Percentiles rank a stretch among this genome's conserved stretches.
Conservation (phyloP, 179 eudicot genomes). For the Amaranthus tricolor region DNA sequence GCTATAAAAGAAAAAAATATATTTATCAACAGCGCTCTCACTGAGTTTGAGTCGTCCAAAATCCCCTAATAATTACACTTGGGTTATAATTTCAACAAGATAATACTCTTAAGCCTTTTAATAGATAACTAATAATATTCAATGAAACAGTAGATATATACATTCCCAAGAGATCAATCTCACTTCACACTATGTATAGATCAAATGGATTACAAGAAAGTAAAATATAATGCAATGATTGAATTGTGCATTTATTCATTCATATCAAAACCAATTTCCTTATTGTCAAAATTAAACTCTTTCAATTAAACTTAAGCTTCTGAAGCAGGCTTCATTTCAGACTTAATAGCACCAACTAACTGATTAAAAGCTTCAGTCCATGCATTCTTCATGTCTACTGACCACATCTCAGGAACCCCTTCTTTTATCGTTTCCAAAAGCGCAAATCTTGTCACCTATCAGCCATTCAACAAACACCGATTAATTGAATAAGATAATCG, state of each 20-base stretch:
- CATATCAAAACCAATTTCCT: not conserved
- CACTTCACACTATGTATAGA: not conserved
- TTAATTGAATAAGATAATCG: too few relatives aligned
- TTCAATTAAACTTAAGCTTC: constrained; percentile 14
- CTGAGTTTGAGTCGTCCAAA: too few relatives aligned
- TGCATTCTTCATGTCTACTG: constrained; percentile 73
- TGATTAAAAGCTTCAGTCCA: constrained; percentile 74
- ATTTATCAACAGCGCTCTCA: too few relatives aligned
- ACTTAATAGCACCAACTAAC: constrained; percentile 68
- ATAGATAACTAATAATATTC: too few relatives aligned
- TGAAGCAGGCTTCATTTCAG: constrained; percentile 51
- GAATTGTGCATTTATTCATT: not conserved
- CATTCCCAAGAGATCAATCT: not conserved
- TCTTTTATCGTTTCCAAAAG: constrained; percentile 69
- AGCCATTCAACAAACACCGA: not conserved
- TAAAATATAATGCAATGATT: not conserved
- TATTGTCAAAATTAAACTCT: not conserved
- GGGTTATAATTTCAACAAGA: too few relatives aligned
- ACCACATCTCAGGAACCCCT: constrained; percentile 81
- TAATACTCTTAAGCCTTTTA: too few relatives aligned
- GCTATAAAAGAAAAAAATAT: too few relatives aligned
- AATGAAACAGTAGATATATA: not conserved
- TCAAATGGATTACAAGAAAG: not conserved
- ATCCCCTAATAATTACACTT: too few relatives aligned
- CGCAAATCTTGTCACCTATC: constrained; percentile 64